Conservation (phyloP, 257 asterid genomes). For the Apocynum venetum region DNA sequence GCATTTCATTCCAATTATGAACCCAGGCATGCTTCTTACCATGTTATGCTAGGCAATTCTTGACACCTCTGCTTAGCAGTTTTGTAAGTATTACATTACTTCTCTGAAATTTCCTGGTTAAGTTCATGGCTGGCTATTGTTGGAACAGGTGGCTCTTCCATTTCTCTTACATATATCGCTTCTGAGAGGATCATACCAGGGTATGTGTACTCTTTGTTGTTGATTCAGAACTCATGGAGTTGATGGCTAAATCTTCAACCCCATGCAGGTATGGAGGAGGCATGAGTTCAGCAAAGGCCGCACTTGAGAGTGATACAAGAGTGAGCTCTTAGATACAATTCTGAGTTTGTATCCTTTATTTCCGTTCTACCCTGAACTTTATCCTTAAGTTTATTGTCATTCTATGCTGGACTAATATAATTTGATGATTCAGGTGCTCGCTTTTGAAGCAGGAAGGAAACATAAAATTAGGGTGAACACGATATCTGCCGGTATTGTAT, state of each 20-base stretch:
- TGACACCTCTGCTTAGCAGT: background rate
- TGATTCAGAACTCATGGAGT: slow-evolving; percentile 12
- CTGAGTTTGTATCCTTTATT: background rate
- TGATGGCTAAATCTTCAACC: slow-evolving; percentile 9
- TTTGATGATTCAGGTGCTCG: slow-evolving; percentile 57
- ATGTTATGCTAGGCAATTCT: no score
- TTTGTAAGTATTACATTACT: background rate
- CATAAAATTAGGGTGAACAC: slow-evolving; percentile 83
- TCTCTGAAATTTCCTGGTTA: background rate
- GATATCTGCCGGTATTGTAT: slow-evolving; percentile 74
- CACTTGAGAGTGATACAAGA: slow-evolving; percentile 82
- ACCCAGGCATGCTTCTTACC: slow-evolving; percentile 54
- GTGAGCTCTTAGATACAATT: slow-evolving; percentile 30
- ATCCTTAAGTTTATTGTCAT: background rate
- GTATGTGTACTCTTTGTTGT: slow-evolving; percentile 28
- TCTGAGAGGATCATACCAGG: slow-evolving; percentile 91
- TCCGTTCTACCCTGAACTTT: no score
- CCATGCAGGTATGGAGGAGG: slow-evolving; percentile 78
- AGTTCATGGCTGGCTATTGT: slow-evolving; percentile 6
- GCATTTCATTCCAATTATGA: slow-evolving; percentile 79
- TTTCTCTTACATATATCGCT: slow-evolving; percentile 82
- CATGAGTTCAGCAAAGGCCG: slow-evolving; percentile 94
- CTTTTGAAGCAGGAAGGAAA: slow-evolving; percentile 94
- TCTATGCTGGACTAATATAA: background rate
- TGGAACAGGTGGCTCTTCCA: slow-evolving; percentile 71